A percentile compares a stretch with the other conserved stretches of the same genome.
phyloP scores from a whole-genome alignment of 371 early-diverging fungal genomes.

The Zopfochytrium polystomum region DNA sequence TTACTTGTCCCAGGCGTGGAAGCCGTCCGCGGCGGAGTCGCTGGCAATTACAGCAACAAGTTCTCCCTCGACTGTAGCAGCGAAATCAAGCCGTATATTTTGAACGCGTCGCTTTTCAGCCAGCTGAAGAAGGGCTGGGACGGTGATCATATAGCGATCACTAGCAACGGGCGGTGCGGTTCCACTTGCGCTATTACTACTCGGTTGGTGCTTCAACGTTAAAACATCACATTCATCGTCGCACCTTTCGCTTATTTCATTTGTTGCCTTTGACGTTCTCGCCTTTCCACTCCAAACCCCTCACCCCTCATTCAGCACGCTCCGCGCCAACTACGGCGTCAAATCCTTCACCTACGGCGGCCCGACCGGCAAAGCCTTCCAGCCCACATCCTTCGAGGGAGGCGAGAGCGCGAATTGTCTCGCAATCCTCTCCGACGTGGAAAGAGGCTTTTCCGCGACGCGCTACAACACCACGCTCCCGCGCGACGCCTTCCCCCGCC shows the following conservation, averaged over 20 bases:
- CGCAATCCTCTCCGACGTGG: no score
- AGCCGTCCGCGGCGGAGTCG: conserved; percentile 1
- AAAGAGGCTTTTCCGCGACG: no score
- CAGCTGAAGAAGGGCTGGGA: conserved; percentile 9
- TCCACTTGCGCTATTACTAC: conserved; percentile 12
- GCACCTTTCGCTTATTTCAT: no score
- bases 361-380: conserved; percentile 5
- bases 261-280: no score
- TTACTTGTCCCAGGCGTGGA: conserved; percentile 2
- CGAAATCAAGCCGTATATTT: not conserved
- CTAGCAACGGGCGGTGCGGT: conserved; percentile 16
- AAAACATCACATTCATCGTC: no score
- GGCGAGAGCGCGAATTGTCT: no score
- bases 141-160: not conserved
- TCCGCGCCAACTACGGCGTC: conserved; percentile 10
- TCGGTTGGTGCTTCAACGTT: no score
- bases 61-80: conserved; percentile 13
- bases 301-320: no score
- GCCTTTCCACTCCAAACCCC: no score
- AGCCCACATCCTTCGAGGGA: conserved; percentile 20
- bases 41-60: conserved; percentile 1
- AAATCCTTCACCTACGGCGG: conserved; percentile 17
- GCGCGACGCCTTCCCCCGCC: no score
- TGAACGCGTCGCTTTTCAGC: not conserved
- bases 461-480: no score